Conservation (phyloP, 2,329 filamentous ascomycete species). For the Epichloe brachyelytri region DNA sequence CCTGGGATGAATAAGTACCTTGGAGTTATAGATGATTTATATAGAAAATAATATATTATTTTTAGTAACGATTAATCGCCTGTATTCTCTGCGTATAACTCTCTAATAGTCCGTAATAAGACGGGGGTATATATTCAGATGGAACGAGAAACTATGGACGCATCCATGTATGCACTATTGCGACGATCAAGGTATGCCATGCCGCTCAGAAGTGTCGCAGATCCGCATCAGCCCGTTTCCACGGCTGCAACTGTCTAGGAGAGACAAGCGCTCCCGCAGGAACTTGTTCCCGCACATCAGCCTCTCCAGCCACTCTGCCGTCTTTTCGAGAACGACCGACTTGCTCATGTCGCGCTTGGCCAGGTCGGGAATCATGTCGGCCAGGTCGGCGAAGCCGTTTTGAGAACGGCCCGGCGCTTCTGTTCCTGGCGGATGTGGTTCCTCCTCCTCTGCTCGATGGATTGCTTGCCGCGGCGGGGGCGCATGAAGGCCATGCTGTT, state of each 20-base stretch:
- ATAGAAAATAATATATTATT: too few relatives aligned
- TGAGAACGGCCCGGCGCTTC: background rate
- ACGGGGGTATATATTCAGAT: too few relatives aligned
- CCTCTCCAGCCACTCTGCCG: background rate
- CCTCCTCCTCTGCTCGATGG: background rate
- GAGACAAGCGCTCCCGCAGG: background rate
- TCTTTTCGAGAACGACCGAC: background rate
- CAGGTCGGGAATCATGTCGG: background rate
- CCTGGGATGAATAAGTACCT: too few relatives aligned
- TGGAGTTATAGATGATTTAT: too few relatives aligned
- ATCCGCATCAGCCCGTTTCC: too few relatives aligned
- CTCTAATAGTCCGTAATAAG: too few relatives aligned
- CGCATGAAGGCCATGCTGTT: background rate
- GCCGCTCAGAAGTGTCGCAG: too few relatives aligned
- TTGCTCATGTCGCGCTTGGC: background rate
- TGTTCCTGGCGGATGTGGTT: conserved; percentile 4
- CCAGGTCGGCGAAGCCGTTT: background rate
- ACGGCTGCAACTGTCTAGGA: background rate
- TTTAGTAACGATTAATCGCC: too few relatives aligned
- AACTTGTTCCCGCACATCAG: background rate
- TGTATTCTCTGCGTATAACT: too few relatives aligned
- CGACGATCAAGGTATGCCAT: too few relatives aligned
- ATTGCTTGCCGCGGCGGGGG: conserved; percentile 1
- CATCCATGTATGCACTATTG: too few relatives aligned
- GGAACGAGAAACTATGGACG: too few relatives aligned